Conservation (phyloP, 768 basidiomycete species). For the Favolaschia claudopus region DNA sequence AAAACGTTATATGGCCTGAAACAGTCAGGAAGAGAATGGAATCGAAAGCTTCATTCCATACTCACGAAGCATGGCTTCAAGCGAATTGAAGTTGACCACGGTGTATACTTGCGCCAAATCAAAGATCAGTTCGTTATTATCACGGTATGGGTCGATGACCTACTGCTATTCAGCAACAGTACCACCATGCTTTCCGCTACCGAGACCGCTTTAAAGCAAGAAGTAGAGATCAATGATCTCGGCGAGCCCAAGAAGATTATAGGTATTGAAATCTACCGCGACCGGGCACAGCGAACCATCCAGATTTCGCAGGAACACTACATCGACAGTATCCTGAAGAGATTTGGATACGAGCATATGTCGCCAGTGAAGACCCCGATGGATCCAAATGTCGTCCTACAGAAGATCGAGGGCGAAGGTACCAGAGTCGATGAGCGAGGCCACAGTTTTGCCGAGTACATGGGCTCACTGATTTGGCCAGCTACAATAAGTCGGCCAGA, state of each 20-base stretch:
- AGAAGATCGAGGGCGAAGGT: background rate
- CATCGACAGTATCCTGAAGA: slow-evolving; percentile 2
- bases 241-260: slow-evolving; percentile 32
- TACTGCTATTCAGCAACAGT: slow-evolving; percentile 26
- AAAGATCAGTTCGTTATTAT: slow-evolving; percentile 24
- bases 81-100: slow-evolving; percentile 24
- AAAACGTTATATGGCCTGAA: slow-evolving; percentile 10
- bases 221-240: slow-evolving; percentile 30
- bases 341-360: slow-evolving; percentile 9
- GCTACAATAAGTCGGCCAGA: slow-evolving; percentile 8
- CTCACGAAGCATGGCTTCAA: slow-evolving; percentile 31
- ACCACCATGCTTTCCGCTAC: slow-evolving; percentile 5
- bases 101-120: slow-evolving; percentile 23
- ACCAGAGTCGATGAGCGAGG: background rate
- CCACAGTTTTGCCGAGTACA: slow-evolving; percentile 4
- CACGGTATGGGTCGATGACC: slow-evolving; percentile 38
- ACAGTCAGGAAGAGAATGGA: slow-evolving; percentile 28
- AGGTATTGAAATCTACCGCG: slow-evolving; percentile 31
- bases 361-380: slow-evolving; percentile 6
- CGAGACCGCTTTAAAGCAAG: slow-evolving; percentile 16
- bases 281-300: background rate
- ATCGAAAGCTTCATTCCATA: slow-evolving; percentile 28
- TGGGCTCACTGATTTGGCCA: slow-evolving; percentile 36
- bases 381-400: slow-evolving; percentile 8
- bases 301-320: slow-evolving; percentile 3